A percentile compares a stretch with the other conserved stretches of the same genome.
phyloP scores from a whole-genome alignment of 129 eudicot genomes.

The Smallanthus sonchifolius region DNA sequence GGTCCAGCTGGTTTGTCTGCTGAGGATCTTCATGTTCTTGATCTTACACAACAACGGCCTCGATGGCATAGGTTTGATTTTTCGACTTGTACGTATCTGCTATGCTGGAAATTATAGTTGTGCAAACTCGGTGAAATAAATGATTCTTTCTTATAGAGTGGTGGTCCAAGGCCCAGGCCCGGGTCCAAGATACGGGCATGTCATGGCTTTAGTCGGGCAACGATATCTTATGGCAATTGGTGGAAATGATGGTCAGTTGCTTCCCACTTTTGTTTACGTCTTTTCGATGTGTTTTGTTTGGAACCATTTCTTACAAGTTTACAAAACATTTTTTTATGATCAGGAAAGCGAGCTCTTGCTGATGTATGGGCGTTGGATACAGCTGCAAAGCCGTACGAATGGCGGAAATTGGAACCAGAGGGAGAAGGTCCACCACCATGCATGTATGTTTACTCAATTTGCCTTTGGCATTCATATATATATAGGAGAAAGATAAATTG shows the following conservation, averaged over 20 bases:
- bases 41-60: conserved; percentile 89
- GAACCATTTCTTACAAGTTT: not conserved
- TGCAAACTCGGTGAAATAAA: conserved; percentile 20
- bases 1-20: conserved; percentile 99
- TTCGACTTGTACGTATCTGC: conserved; percentile 6
- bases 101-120: conserved; percentile 1
- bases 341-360: conserved; percentile 95
- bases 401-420: conserved; percentile 95
- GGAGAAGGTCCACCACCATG: conserved; percentile 99
- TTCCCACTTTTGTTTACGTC: not conserved
- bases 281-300: not conserved
- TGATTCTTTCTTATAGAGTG: conserved; percentile 52
- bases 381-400: conserved; percentile 99
- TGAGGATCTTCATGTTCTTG: conserved; percentile 99
- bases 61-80: conserved; percentile 94
- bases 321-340: conserved; percentile 10
- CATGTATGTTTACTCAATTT: conserved; percentile 51
- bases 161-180: conserved; percentile 99
- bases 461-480: not conserved
- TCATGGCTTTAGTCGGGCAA: conserved; percentile 98
- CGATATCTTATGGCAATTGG: conserved; percentile 98
- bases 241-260: conserved; percentile 85
- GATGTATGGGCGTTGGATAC: conserved; percentile 99
- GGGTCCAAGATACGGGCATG: conserved; percentile 97
- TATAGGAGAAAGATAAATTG: no score